Base-by-base conservation (phyloP, 2,329 filamentous ascomycete genomes). In the Aplosporella prunicola region DNA sequence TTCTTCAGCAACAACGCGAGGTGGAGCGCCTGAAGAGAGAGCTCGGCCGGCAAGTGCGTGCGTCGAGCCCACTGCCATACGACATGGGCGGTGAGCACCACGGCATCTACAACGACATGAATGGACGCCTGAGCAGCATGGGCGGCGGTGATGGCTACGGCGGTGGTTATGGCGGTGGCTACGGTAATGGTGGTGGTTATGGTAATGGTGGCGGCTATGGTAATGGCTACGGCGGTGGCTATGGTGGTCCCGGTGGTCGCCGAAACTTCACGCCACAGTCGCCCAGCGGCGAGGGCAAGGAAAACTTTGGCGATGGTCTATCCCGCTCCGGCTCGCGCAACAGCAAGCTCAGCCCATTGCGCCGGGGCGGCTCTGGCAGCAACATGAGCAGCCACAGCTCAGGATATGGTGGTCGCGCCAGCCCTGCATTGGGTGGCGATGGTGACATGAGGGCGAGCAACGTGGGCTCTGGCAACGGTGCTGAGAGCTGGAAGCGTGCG, bases 401-500 rank as follows among this genome's bases (percentile, higher is more conserved):
- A 14, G 48, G 55, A 32, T 49, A 51, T 15, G 55, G 55, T 24
- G 52, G 48, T n/a, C 51, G 52, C 25, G 53, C 50, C 8, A 60
- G 56, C 40, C 52, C 55, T 17, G 45, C 51, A 20, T 32, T 35
- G 10, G 45, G 47, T 31, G 47, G 49, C 18, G 45, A 52, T 25
- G 47, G 49, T 9, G 32, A 28, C 15, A n/a, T n/a, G n/a, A n/a
- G n/a, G n/a, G 22, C 33, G 52, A 57, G n/a, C 15, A 46, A 44
- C 22, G 25, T 41, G 52, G 43, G 35, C 57, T 60, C 53, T 47
- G 41, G 35, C 55, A 43, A 57, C 46, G 48, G 60, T 49, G 62
- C 58, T 36, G 91, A 98, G 65, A 96, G 88, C 57, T 98, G 91
- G 91, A 93, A 88, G 66, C 73, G 91, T 49, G 91, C 91, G 13